phyloP scores from a whole-genome alignment of 768 basidiomycete species.

The Auriscalpium vulgare region DNA sequence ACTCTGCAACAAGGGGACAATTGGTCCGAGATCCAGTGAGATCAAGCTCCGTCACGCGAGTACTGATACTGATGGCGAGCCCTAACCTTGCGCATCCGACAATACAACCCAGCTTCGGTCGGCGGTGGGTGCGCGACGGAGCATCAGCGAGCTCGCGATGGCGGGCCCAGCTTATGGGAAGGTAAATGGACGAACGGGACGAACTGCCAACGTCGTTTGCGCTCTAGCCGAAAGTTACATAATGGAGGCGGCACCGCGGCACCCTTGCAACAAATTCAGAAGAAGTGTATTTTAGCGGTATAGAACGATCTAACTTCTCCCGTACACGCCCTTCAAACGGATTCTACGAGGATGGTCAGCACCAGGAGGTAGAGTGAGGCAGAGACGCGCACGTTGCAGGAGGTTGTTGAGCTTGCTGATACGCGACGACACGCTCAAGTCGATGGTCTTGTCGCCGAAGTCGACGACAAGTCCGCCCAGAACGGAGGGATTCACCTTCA shows the following conservation, averaged over 20 bases:
- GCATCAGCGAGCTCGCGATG: neutral
- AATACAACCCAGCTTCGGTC: no score
- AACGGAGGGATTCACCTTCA: slow-evolving; percentile 83
- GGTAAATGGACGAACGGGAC: neutral
- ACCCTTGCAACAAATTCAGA: no score
- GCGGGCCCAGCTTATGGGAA: no score
- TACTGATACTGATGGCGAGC: no score
- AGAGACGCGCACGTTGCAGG: slow-evolving; percentile 58
- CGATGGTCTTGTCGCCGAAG: slow-evolving; percentile 97
- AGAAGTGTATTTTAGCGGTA: no score
- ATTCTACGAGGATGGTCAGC: slow-evolving; percentile 2
- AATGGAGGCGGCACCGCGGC: no score
- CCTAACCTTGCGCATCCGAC: no score
- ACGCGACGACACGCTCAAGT: slow-evolving; percentile 88
- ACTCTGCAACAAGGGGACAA: neutral
- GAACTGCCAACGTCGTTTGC: neutral
- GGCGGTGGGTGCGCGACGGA: no score
- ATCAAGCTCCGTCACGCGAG: no score
- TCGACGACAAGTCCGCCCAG: slow-evolving; percentile 92
- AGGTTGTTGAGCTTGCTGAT: slow-evolving; percentile 92
- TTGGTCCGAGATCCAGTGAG: no score
- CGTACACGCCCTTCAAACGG: slow-evolving; percentile 7
- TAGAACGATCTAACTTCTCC: neutral
- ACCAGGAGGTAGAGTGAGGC: neutral
- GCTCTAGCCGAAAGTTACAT: no score